Conservation (phyloP, 495 filamentous ascomycete genomes). For the Hyphodiscus hymeniophilus region DNA sequence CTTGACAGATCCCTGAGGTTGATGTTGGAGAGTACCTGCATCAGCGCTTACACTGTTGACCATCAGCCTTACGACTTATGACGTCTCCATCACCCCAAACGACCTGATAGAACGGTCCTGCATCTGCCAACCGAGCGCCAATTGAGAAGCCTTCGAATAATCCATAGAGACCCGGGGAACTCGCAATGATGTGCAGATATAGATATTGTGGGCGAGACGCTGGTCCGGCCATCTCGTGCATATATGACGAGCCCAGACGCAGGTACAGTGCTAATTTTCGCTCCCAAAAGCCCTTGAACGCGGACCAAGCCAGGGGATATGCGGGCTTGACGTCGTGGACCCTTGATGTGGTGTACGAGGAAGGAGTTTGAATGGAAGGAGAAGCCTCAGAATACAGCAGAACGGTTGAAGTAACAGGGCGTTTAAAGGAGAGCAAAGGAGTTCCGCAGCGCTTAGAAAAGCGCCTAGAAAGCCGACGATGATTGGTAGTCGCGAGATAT, state of each 20-base stretch:
- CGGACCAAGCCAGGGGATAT: not conserved
- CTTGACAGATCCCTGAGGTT: conserved; percentile 7
- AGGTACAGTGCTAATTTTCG: conserved; percentile 12
- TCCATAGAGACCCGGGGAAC: not conserved
- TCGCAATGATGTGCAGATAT: conserved; percentile 6
- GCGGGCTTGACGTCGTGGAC: conserved; percentile 11
- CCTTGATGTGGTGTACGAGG: conserved; percentile 10
- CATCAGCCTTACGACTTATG: conserved; percentile 12
- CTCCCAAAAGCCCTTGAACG: not conserved
- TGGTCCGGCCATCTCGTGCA: conserved; percentile 2
- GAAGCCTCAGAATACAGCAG: not conserved
- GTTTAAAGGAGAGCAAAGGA: conserved; percentile 9
- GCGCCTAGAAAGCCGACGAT: conserved; percentile 3
- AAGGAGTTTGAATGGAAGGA: conserved; percentile 11
- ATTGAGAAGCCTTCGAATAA: not conserved
- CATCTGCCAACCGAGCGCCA: conserved; percentile 3
- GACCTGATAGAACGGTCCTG: not conserved
- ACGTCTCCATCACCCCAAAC: conserved; percentile 5
- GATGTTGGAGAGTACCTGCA: conserved; percentile 15
- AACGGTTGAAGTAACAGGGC: not conserved
- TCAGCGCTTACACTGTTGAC: conserved; percentile 9
- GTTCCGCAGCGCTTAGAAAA: conserved; percentile 8
- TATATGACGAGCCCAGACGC: conserved; percentile 7
- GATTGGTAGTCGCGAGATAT: not conserved
- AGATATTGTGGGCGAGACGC: conserved; percentile 12